These are phyloP conservation scores for Diaporthe ilicicola DNA, from an alignment of 2,329 filamentous ascomycete species.

Conservation along the genomic window DNA sequence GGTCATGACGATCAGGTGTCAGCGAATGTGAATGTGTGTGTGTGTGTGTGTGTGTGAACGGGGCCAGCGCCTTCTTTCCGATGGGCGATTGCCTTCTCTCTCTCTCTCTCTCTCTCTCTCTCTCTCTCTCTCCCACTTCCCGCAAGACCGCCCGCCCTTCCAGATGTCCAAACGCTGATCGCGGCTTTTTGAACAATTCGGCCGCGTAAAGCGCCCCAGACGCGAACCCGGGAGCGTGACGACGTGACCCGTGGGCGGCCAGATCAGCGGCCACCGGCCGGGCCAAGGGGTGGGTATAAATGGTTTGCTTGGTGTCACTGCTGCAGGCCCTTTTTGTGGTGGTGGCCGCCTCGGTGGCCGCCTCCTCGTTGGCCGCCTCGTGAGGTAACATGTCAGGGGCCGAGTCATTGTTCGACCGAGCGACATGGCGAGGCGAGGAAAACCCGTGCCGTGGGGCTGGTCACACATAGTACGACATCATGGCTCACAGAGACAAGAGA, in stretches of 20 bases:
- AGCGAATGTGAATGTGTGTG: no score
- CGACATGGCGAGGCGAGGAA: conserved; percentile 1
- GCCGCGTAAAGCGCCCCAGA: conserved; percentile 22
- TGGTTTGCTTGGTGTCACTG: not conserved
- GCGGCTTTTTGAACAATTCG: conserved; percentile 1
- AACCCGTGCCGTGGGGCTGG: not conserved
- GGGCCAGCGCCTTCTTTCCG: no score
- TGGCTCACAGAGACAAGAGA: not conserved
- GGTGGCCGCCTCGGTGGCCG: conserved; percentile 1
- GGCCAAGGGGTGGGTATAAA: conserved; percentile 21
- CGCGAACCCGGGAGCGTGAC: conserved; percentile 8
- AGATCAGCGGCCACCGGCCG: conserved; percentile 17
- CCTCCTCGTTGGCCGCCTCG: conserved; percentile 14
- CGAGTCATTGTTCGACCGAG: conserved; percentile 23
- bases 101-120: no score
- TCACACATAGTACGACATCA: not conserved
- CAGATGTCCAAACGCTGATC: conserved; percentile 6
- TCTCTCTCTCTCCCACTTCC: no score
- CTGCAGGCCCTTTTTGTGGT: not conserved
- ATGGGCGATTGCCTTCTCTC: no score
- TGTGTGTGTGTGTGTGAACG: no score
- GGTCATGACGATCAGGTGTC: not conserved
- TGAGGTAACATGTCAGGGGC: conserved; percentile 18
- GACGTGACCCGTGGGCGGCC: not conserved
- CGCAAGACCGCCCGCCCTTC: no score